Conservation (phyloP, 2,329 filamentous ascomycete species). For the Thermothelomyces thermophilus region DNA sequence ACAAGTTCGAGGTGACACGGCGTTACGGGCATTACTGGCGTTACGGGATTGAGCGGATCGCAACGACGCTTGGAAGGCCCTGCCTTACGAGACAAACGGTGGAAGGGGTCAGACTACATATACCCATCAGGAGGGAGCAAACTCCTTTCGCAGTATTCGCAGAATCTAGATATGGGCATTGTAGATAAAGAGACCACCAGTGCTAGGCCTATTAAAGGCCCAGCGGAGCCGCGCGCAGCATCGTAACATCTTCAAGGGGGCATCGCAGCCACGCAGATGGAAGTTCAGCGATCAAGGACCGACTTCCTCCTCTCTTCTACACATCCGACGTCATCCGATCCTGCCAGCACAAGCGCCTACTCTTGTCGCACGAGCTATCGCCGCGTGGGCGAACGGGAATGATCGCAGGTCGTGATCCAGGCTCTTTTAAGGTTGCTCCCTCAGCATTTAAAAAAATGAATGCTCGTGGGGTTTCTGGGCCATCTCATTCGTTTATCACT, state of each 20-base stretch:
- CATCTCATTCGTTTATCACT: constrained; percentile 34
- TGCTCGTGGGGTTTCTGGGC: constrained; percentile 34
- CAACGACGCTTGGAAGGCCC: neutral
- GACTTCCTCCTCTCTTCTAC: neutral
- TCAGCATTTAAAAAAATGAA: constrained; percentile 13
- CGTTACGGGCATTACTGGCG: constrained; percentile 9
- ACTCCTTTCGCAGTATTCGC: constrained; percentile 26
- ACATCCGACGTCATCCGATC: constrained; percentile 2
- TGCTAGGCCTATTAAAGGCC: constrained; percentile 4
- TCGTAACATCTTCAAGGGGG: constrained; percentile 4
- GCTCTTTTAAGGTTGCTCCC: constrained; percentile 2
- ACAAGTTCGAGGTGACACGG: neutral
- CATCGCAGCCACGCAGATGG: neutral
- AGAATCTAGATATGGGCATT: constrained; percentile 26
- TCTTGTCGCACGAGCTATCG: neutral
- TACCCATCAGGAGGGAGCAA: constrained; percentile 29
- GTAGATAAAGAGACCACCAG: constrained; percentile 24
- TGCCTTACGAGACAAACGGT: constrained; percentile 2
- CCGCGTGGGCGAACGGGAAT: constrained; percentile 10
- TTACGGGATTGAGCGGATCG: neutral
- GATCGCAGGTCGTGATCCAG: neutral
- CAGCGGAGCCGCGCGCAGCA: constrained; percentile 9
- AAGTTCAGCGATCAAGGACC: constrained; percentile 3
- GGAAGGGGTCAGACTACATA: constrained; percentile 23
- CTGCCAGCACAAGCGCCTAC: neutral